phyloP scores from a whole-genome alignment of 495 filamentous ascomycete species.

The Immersiella caudata region DNA sequence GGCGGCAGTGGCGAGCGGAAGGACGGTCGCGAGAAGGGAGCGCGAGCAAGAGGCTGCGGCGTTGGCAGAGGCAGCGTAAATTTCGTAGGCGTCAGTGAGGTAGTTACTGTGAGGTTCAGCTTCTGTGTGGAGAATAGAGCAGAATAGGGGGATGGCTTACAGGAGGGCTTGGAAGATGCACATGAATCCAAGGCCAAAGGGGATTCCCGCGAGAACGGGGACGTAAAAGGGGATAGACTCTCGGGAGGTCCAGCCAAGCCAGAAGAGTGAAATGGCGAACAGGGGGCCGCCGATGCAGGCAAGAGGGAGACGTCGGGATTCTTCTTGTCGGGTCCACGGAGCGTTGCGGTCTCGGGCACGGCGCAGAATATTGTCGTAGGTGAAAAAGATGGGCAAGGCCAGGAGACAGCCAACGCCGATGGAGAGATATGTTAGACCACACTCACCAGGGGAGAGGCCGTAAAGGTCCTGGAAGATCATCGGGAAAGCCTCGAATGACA shows the following conservation, averaged over 20 bases:
- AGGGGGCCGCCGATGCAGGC: constrained; percentile 67
- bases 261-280: constrained; percentile 66
- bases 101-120: constrained; percentile 60
- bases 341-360: constrained; percentile 28
- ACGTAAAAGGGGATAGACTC: constrained; percentile 62
- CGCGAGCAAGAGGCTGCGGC: constrained; percentile 65
- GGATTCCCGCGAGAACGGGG: constrained; percentile 63
- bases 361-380: constrained; percentile 38
- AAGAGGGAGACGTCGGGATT: constrained; percentile 66
- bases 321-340: constrained; percentile 50
- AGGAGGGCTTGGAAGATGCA: constrained; percentile 56
- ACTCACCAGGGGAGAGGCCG: constrained; percentile 45
- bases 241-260: constrained; percentile 70
- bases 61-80: constrained; percentile 71
- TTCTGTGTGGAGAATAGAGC: constrained; percentile 25
- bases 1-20: constrained; percentile 52
- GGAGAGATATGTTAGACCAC: constrained; percentile 52
- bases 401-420: constrained; percentile 49
- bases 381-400: constrained; percentile 57
- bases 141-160: constrained; percentile 59
- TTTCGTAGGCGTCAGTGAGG: constrained; percentile 73
- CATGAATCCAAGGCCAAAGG: constrained; percentile 71
- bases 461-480: constrained; percentile 62
- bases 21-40: constrained; percentile 62
- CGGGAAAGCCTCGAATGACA: constrained; percentile 70